A percentile compares a stretch with the other conserved stretches of the same genome.
Conservation (phyloP, 1,284 basidiomycete species). For the Tilletiopsis washingtonensis region DNA sequence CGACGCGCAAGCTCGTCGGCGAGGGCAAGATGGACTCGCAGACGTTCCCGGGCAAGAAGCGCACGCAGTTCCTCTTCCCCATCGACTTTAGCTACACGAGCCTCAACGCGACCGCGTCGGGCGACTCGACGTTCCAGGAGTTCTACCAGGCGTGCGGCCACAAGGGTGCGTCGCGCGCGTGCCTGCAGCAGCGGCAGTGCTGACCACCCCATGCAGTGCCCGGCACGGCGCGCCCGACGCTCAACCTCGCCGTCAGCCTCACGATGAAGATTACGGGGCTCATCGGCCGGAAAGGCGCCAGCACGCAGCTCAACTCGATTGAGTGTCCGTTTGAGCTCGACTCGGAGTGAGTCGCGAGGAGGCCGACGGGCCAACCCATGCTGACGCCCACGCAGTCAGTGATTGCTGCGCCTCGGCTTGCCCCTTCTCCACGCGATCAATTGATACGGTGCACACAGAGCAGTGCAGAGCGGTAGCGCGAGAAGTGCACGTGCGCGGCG, state of each 20-base stretch:
- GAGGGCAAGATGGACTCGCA: constrained; percentile 11
- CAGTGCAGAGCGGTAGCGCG: no score
- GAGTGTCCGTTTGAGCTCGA: constrained; percentile 27
- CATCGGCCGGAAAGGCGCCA: constrained; percentile 22
- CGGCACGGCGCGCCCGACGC: constrained; percentile 1
- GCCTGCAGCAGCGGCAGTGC: constrained; percentile 1
- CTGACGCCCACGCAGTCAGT: no score
- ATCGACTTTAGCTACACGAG: constrained; percentile 24
- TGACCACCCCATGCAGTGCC: background rate
- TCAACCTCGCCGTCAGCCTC: constrained; percentile 23
- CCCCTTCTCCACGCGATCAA: no score
- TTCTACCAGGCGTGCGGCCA: constrained; percentile 28
- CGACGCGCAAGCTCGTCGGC: constrained; percentile 20
- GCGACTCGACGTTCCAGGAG: constrained; percentile 27
- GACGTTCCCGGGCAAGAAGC: constrained; percentile 12
- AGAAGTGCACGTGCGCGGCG: no score
- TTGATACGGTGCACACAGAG: no score
- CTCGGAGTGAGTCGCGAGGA: no score
- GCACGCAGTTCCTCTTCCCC: constrained; percentile 25
- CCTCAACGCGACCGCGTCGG: constrained; percentile 26
- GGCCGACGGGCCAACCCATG: no score
- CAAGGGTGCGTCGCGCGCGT: constrained; percentile 6
- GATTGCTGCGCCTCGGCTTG: no score
- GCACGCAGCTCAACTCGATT: constrained; percentile 17
- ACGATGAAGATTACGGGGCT: constrained; percentile 25